Percentiles rank a stretch among this genome's conserved stretches.
phyloP scores from a whole-genome alignment of 139 green algal species.

The Tetraselmis chui region DNA sequence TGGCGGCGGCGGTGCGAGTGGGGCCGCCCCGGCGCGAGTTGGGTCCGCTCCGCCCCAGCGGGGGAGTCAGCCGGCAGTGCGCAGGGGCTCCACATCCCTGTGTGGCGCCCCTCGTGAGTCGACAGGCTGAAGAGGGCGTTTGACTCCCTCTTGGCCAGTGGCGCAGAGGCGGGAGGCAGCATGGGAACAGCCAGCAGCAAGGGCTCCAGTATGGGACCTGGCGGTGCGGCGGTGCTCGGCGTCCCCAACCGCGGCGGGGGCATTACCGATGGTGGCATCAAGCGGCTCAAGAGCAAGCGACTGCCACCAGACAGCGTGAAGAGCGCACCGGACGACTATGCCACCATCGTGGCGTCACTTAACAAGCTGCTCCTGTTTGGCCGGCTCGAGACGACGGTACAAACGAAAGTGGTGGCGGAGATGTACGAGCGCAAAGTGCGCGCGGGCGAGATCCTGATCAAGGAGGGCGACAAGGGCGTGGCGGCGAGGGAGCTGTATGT shows the following conservation, averaged over 20 bases:
- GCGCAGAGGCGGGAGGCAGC: not conserved
- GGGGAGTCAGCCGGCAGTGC: no score
- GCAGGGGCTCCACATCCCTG: no score
- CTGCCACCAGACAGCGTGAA: not conserved
- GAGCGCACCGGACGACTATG: not conserved
- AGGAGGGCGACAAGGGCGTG: conserved; percentile 77
- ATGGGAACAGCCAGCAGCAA: not conserved
- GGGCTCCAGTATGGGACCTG: not conserved
- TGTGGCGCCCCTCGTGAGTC: no score
- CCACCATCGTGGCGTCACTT: conserved; percentile 25
- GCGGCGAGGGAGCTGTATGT: conserved; percentile 85
- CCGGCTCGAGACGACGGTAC: conserved; percentile 52
- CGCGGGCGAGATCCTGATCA: conserved; percentile 84
- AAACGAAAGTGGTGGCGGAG: conserved; percentile 59
- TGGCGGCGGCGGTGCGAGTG: no score
- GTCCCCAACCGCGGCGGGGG: not conserved
- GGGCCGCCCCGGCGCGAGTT: no score
- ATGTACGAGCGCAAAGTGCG: conserved; percentile 54
- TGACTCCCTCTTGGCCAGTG: not conserved
- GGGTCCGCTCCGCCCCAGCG: no score
- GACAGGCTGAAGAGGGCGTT: not conserved
- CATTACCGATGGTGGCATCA: not conserved
- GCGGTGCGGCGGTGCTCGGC: not conserved
- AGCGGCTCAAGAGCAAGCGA: not conserved
- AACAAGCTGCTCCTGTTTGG: conserved; percentile 79